Conservation (phyloP, 768 basidiomycete genomes). For the Hortiboletus flavorubellus region DNA sequence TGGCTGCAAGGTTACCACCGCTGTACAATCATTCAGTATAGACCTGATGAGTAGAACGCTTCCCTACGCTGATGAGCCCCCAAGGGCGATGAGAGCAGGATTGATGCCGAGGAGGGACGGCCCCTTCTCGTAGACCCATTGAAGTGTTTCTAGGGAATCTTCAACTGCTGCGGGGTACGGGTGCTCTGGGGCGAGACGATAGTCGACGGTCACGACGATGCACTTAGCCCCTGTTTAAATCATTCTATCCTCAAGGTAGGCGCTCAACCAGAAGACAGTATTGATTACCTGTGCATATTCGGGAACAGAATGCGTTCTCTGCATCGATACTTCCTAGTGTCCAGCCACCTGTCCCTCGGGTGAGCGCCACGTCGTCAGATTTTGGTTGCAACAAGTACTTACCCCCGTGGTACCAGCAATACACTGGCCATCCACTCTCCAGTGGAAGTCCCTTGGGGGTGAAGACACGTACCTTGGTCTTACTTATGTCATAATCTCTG, state of each 20-base stretch:
- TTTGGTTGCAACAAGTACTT: constrained; percentile 8
- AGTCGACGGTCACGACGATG: constrained; percentile 32
- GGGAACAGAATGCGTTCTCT: constrained; percentile 54
- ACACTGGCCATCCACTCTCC: constrained; percentile 61
- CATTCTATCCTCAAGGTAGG: neutral
- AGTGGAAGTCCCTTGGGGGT: constrained; percentile 53
- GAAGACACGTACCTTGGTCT: constrained; percentile 59
- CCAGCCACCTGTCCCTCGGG: constrained; percentile 58
- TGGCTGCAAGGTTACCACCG: constrained; percentile 69
- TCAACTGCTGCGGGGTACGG: constrained; percentile 35
- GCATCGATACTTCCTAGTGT: constrained; percentile 63
- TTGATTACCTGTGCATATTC: constrained; percentile 26
- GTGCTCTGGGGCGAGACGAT: constrained; percentile 34
- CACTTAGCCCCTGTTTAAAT: constrained; percentile 29
- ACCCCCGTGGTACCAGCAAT: constrained; percentile 78
- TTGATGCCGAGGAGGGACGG: constrained; percentile 46
- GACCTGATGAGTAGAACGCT: neutral
- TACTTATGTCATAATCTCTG: constrained; percentile 49
- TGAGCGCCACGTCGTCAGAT: neutral
- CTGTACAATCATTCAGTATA: constrained; percentile 34
- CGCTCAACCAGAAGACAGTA: neutral
- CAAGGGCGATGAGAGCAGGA: constrained; percentile 54
- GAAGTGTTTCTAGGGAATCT: constrained; percentile 36
- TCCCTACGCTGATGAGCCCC: constrained; percentile 66
- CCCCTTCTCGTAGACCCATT: constrained; percentile 39